These are phyloP conservation scores for Ramicandelaber brevisporus DNA, from an alignment of 192 early-diverging fungal species.

Conservation along the genomic window DNA sequence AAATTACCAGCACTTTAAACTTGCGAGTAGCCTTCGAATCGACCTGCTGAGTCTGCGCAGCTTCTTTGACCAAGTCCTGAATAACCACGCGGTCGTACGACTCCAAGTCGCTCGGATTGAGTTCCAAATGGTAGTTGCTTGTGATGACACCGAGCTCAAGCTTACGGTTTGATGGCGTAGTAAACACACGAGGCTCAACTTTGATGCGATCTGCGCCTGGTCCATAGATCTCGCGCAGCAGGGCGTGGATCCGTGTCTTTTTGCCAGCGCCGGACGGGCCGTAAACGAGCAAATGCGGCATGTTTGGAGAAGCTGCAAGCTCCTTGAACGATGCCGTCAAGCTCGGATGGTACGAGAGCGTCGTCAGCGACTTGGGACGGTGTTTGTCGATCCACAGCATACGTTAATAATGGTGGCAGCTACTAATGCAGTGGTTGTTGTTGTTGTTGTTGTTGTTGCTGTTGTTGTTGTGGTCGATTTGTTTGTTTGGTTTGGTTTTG, in stretches of 20 bases:
- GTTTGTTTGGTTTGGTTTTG: no score
- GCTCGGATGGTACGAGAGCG: conserved; percentile 56
- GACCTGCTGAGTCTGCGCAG: conserved; percentile 88
- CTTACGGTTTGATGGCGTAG: conserved; percentile 64
- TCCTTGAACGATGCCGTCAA: conserved; percentile 47
- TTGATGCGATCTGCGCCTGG: conserved; percentile 81
- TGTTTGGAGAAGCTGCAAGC: conserved; percentile 53
- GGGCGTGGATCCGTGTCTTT: conserved; percentile 74
- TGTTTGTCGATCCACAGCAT: conserved; percentile 96
- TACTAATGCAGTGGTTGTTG: no score
- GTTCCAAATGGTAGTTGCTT: conserved; percentile 90
- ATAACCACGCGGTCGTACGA: conserved; percentile 76
- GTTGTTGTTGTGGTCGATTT: no score
- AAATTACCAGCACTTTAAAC: conserved; percentile 89
- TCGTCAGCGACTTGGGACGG: conserved; percentile 55
- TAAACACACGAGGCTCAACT: conserved; percentile 62
- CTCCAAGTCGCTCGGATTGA: conserved; percentile 94
- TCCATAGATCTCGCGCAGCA: conserved; percentile 75
- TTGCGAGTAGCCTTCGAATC: conserved; percentile 43
- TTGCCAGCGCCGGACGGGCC: conserved; percentile 92
- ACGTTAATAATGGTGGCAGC: no score
- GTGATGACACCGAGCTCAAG: conserved; percentile 64
- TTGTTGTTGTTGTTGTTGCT: no score
- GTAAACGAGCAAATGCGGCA: conserved; percentile 88
- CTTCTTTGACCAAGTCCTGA: conserved; percentile 88